phyloP scores from a whole-genome alignment of 805 yeast species.

The Zygosaccharomyces gambellarensis region DNA sequence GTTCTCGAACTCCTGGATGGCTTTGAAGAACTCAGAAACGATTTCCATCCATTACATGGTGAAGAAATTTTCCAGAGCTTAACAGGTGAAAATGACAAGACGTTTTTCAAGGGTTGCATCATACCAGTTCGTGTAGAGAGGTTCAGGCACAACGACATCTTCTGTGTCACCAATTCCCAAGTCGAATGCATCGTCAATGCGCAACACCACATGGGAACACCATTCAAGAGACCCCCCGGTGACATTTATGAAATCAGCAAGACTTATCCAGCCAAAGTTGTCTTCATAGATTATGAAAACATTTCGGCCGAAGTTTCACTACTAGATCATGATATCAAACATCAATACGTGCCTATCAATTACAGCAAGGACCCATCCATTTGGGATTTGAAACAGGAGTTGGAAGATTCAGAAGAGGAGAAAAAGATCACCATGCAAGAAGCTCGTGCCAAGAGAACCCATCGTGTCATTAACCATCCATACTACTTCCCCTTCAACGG shows the following conservation, averaged over 20 bases:
- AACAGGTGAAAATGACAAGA: constrained; percentile 76
- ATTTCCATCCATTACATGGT: constrained; percentile 58
- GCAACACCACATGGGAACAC: constrained; percentile 43
- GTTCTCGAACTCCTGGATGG: constrained; percentile 74
- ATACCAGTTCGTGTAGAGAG: constrained; percentile 70
- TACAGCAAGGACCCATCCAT: constrained; percentile 51
- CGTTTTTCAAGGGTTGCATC: constrained; percentile 63
- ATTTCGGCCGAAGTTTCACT: constrained; percentile 73
- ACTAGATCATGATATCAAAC: constrained; percentile 57
- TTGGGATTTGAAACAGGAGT: constrained; percentile 80
- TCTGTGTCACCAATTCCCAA: constrained; percentile 51
- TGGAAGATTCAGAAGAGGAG: constrained; percentile 56
- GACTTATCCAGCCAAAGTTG: constrained; percentile 79
- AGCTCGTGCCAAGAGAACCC: constrained; percentile 59
- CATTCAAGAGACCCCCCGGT: constrained; percentile 43
- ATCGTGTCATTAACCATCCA: constrained; percentile 84
- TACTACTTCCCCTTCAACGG: constrained; percentile 78
- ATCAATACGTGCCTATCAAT: constrained; percentile 39
- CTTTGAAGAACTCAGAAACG: constrained; percentile 77
- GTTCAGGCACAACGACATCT: constrained; percentile 39
- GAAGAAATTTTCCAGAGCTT: constrained; percentile 80
- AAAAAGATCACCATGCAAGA: constrained; percentile 48
- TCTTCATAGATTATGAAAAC: constrained; percentile 63
- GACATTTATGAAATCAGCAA: constrained; percentile 57
- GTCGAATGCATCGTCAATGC: constrained; percentile 56